Base-by-base conservation (phyloP, 441 rosid species). In the Melastoma candidum region DNA sequence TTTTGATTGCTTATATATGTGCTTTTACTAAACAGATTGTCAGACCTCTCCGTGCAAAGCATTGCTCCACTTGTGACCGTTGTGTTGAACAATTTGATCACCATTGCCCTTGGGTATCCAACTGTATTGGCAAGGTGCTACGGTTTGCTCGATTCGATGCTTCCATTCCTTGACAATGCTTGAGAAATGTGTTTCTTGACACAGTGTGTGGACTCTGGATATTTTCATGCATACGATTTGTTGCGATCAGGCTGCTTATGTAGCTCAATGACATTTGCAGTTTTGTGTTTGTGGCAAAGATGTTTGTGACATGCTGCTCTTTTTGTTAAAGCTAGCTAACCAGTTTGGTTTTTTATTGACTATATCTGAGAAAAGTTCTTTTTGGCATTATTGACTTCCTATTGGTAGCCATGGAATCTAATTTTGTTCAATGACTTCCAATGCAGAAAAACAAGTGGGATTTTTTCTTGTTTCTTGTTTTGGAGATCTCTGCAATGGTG, bases 81-180 rank as follows among this genome's bases (percentile, higher is more conserved):
- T 93, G 97, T 74, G 97, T 93, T 61, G 95, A 93, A 60, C 99
- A 93, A 63, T 93, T 93, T 67, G 99, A 93, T 66, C 99, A 93
- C 74, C 97, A 93, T 67, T 93, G 95, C 71, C 99, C 99, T 43
- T 93, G 96, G 99, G 96, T 89, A 43, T 89, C 99, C 64, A 93
- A 93, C 72, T 93, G 99, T 73, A 81, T 93, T 56, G 97, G 99
- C 74, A 93, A 89, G 93, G 99, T 93, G 66, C 26, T 66, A 66
- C 51, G 36, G 47, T 43, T 53, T 65, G 41, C 41, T 6, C 41
- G 41, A 36, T 36, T 36, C 8, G 41, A 36, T 36, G 41, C 6
- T 0, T 36, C 8, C 41, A 36, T 3, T 36, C 8, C 41, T 36
- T 36, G 22, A 17, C 22, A 17, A 17, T 17, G 22, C 22, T 17